These are phyloP conservation scores for Gyromitra esculenta DNA, from an alignment of 2,329 filamentous ascomycete genomes.

Conservation along the genomic window DNA sequence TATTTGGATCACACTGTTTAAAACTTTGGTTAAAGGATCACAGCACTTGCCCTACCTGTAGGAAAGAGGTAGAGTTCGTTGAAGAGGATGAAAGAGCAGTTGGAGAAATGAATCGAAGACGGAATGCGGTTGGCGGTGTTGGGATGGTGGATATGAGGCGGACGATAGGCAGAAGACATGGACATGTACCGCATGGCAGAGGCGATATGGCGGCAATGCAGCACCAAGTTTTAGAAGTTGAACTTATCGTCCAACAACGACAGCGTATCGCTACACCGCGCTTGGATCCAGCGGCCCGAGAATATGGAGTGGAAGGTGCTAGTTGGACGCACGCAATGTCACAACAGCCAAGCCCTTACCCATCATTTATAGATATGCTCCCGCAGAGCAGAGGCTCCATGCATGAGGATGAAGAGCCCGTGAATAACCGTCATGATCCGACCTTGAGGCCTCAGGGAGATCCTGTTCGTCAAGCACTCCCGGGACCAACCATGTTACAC, in stretches of 20 bases:
- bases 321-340: constrained; percentile 33
- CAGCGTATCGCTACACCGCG: constrained; percentile 39
- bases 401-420: constrained; percentile 28
- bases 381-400: constrained; percentile 19
- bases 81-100: constrained; percentile 49
- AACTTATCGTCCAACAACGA: constrained; percentile 38
- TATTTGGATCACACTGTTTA: constrained; percentile 53
- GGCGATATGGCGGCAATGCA: constrained; percentile 25
- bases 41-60: constrained; percentile 53
- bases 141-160: constrained; percentile 34
- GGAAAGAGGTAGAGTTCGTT: constrained; percentile 54
- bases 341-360: constrained; percentile 15
- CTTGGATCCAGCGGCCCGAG: constrained; percentile 23
- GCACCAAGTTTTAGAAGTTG: constrained; percentile 43
- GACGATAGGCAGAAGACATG: constrained; percentile 37
- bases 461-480: constrained; percentile 22
- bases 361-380: constrained; percentile 26
- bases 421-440: constrained; percentile 22
- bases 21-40: constrained; percentile 54
- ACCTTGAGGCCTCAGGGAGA: not conserved
- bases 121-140: constrained; percentile 33
- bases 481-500: constrained; percentile 17
- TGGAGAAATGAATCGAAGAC: constrained; percentile 32
- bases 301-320: constrained; percentile 23
- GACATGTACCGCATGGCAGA: constrained; percentile 19